phyloP scores from a whole-genome alignment of 1,139 yeast species.

The Candida tropicalis region DNA sequence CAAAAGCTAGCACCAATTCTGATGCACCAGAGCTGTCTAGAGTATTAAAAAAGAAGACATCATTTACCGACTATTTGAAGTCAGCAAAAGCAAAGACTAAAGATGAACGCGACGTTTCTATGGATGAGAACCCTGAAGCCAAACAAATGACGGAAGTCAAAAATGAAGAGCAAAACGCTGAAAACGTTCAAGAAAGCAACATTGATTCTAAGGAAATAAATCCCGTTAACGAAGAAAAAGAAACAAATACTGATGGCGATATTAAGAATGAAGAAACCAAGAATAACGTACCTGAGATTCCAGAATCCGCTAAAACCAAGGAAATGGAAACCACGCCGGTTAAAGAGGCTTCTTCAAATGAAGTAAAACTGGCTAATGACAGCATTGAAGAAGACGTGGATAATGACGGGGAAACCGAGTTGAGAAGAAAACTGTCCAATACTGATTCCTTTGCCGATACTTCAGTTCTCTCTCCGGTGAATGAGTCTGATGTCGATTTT shows the following conservation, averaged over 20 bases:
- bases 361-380: not conserved
- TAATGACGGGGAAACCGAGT: slow-evolving; percentile 1
- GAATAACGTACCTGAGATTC: not conserved
- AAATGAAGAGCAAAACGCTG: not conserved
- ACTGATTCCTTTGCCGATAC: slow-evolving; percentile 21
- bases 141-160: not conserved
- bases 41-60: slow-evolving; percentile 15
- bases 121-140: not conserved
- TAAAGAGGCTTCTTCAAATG: not conserved
- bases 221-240: not conserved
- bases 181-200: not conserved
- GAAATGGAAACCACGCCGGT: too few relatives aligned
- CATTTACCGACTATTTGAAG: slow-evolving; percentile 21
- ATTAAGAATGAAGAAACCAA: too few relatives aligned
- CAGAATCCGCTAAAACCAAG: not conserved
- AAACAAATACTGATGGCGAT: not conserved
- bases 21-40: not conserved
- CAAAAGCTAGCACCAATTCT: too few relatives aligned
- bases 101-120: not conserved
- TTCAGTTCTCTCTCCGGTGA: slow-evolving; percentile 27
- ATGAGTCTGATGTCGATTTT: slow-evolving; percentile 21
- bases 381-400: not conserved
- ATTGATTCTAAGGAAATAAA: not conserved
- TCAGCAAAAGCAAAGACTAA: slow-evolving; percentile 14
- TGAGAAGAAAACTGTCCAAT: slow-evolving; percentile 3